Evolutionary conservation across 495 filamentous ascomycete species (phyloP).

Genomic region (Aspergillus mulundensis): DNA sequence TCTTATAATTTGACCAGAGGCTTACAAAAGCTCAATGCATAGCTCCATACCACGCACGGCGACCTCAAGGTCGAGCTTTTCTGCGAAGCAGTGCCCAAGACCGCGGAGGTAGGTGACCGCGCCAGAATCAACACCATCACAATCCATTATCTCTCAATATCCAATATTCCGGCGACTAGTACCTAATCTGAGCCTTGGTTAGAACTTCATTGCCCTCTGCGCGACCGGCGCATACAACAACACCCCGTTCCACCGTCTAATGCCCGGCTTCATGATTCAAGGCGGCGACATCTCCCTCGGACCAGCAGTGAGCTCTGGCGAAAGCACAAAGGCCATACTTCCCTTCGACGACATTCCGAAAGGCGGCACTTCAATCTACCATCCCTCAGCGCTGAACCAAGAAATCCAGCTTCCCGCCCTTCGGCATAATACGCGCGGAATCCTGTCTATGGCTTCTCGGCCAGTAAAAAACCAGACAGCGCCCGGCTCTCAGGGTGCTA

Average conservation of each 20-base stretch:
- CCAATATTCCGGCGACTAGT: neutral
- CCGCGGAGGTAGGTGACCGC: slow-evolving; percentile 57
- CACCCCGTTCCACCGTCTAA: slow-evolving; percentile 88
- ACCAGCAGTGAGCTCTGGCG: slow-evolving; percentile 40
- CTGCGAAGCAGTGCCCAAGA: slow-evolving; percentile 90
- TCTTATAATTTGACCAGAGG: too few relatives aligned
- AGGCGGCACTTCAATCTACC: slow-evolving; percentile 80
- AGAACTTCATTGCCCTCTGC: slow-evolving; percentile 97
- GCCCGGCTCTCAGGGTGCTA: slow-evolving; percentile 41
- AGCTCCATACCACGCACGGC: slow-evolving; percentile 85
- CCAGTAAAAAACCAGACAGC: slow-evolving; percentile 54
- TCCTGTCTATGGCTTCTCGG: slow-evolving; percentile 90
- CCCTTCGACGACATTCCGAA: slow-evolving; percentile 58
- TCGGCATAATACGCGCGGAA: slow-evolving; percentile 79
- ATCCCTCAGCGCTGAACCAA: slow-evolving; percentile 73
- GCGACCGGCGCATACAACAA: slow-evolving; percentile 81
- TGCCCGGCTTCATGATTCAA: slow-evolving; percentile 90
- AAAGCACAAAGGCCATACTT: slow-evolving; percentile 35
- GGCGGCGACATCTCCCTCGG: slow-evolving; percentile 73
- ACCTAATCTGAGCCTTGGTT: neutral
- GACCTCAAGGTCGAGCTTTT: slow-evolving; percentile 96
- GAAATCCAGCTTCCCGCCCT: slow-evolving; percentile 79
- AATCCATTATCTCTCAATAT: neutral
- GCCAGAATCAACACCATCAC: neutral
- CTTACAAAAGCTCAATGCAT: slow-evolving; percentile 14